Base-by-base conservation (phyloP, 306 rosid genomes). In the Trichosanthes cucumerina region DNA sequence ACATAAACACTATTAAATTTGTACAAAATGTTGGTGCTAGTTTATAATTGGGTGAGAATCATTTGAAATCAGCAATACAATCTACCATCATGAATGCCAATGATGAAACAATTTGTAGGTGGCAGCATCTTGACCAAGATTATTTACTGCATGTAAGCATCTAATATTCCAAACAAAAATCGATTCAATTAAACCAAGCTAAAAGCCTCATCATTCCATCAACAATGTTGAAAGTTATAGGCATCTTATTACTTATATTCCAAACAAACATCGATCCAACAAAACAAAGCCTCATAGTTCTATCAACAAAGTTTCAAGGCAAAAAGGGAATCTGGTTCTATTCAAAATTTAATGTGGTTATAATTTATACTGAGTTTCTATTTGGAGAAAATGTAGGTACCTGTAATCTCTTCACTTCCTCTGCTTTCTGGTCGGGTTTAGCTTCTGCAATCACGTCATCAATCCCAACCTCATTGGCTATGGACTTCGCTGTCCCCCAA, bases 401-500 rank as follows among this genome's bases (percentile, higher is more conserved):
- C 93, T 93, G 95, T 65, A 91, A 81, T 18, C 84, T 88, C 84
- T 91, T 89, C 18, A 91, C 83, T 86, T 88, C 81, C 56, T 85
- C 81, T 0, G 93, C 93, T 81, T 93, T 93, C 44, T 80, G 70
- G 78, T 89, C 91, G 2, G 98, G 98, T 79, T 80, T 93, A 79
- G 94, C 95, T 80, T 89, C 92, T 38, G 98, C 96, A 47, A 88
- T 83, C n/a, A 89, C 90, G 33, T 84, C 82, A 34, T 88, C 93
- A 75, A 93, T 89, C 38, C 91, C 94, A 78, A 86, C 90, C 86
- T 93, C 93, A 47, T 81, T 85, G 38, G 95, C 96, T 66, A 91
- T 88, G 65, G 98, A 89, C 39, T 91, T 88, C 34, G 98, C 98
- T 10, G 98, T 93, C 26, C 98, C 96, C 95, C 92, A 89, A 26